Evolutionary conservation across 768 basidiomycete genomes (phyloP).

Genomic region (Dacryopinax spathularia): DNA sequence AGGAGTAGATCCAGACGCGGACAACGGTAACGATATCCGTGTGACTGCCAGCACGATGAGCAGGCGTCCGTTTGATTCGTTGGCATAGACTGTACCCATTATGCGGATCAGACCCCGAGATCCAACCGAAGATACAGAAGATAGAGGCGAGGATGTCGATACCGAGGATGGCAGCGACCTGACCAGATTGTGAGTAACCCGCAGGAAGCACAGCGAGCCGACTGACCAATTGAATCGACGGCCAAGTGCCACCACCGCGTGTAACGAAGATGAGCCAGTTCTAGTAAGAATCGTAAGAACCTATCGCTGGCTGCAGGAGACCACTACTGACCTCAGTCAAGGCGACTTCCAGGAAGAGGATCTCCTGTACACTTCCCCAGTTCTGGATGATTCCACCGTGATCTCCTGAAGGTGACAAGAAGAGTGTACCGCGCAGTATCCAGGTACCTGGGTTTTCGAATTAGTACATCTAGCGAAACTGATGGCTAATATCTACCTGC

Average conservation of each 20-base stretch:
- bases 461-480: slow-evolving; percentile 18
- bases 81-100: slow-evolving; percentile 15
- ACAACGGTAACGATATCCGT: slow-evolving; percentile 31
- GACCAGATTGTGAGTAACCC: slow-evolving; percentile 21
- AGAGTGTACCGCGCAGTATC: slow-evolving; percentile 33
- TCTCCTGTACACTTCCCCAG: slow-evolving; percentile 33
- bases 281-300: neutral
- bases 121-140: slow-evolving; percentile 31
- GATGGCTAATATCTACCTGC: neutral
- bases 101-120: slow-evolving; percentile 26
- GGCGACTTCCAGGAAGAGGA: slow-evolving; percentile 36
- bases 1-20: slow-evolving; percentile 29
- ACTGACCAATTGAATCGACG: slow-evolving; percentile 30
- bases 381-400: slow-evolving; percentile 34
- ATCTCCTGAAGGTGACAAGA: slow-evolving; percentile 17
- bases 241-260: slow-evolving; percentile 23
- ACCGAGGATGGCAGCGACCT: slow-evolving; percentile 25
- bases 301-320: slow-evolving; percentile 18
- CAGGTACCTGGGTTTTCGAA: slow-evolving; percentile 35
- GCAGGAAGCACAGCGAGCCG: slow-evolving; percentile 16
- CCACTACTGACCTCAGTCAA: slow-evolving; percentile 35
- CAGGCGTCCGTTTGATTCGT: slow-evolving; percentile 10
- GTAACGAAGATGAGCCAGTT: slow-evolving; percentile 20
- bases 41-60: slow-evolving; percentile 14
- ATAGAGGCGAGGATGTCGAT: slow-evolving; percentile 31